phyloP scores from a whole-genome alignment of 2,329 filamentous ascomycete genomes.

The Cytospora schulzeri region DNA sequence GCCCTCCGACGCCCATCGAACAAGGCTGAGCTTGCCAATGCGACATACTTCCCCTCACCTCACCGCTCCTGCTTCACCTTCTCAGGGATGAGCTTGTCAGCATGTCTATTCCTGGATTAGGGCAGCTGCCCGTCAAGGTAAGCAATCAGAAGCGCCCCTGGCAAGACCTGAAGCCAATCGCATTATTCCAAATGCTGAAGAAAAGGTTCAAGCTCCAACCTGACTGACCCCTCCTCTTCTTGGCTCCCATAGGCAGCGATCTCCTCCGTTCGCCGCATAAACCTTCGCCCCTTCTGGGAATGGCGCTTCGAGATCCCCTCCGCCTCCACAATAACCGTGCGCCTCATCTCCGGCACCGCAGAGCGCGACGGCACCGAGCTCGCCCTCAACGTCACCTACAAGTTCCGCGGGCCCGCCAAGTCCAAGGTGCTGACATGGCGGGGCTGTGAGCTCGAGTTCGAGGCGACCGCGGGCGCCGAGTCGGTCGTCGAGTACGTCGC shows the following conservation, averaged over 20 bases:
- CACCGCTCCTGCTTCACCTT: slow-evolving; percentile 11
- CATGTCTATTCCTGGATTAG: slow-evolving; percentile 77
- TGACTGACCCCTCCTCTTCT: not conserved
- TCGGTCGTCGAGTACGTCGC: slow-evolving; percentile 57
- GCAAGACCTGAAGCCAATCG: not conserved
- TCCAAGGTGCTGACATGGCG: slow-evolving; percentile 91
- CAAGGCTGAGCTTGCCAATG: slow-evolving; percentile 23
- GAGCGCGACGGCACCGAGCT: slow-evolving; percentile 97
- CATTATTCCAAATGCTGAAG: not conserved
- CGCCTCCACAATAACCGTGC: slow-evolving; percentile 46
- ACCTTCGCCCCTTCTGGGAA: slow-evolving; percentile 67
- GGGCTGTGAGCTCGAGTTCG: slow-evolving; percentile 83
- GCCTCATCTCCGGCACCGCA: slow-evolving; percentile 79
- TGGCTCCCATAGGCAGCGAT: slow-evolving; percentile 36
- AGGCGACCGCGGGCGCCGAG: slow-evolving; percentile 57
- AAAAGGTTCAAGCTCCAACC: not conserved
- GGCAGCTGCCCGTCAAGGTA: slow-evolving; percentile 65
- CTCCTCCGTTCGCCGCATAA: slow-evolving; percentile 48
- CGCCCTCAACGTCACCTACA: slow-evolving; percentile 76
- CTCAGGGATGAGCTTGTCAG: slow-evolving; percentile 27
- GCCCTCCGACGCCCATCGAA: not conserved
- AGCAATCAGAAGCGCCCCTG: slow-evolving; percentile 29
- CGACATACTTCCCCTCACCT: not conserved
- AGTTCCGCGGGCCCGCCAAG: slow-evolving; percentile 73
- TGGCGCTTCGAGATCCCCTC: slow-evolving; percentile 76